A percentile compares a stretch with the other conserved stretches of the same genome.
phyloP scores from a whole-genome alignment of 208 protist genomes.

The Crithidia mellificae region DNA sequence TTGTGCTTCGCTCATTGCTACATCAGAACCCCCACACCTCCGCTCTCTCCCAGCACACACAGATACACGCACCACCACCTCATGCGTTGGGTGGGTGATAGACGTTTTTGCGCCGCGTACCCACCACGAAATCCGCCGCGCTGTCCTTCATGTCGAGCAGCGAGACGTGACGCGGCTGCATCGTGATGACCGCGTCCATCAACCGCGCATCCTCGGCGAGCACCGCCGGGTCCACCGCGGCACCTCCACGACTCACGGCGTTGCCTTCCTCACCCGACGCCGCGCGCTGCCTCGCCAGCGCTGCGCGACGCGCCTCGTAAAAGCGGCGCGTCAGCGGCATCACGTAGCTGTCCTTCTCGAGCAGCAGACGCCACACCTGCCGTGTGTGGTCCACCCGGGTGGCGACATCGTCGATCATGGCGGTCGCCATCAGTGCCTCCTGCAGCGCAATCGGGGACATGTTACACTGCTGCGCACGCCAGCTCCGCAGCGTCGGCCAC shows the following conservation, averaged over 20 bases:
- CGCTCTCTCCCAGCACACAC: no score
- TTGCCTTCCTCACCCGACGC: background rate
- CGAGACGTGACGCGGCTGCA: conserved; percentile 72
- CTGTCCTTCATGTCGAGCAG: conserved; percentile 89
- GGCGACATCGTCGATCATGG: conserved; percentile 34
- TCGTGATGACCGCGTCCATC: conserved; percentile 52
- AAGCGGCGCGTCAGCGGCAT: conserved; percentile 85
- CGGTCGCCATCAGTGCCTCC: conserved; percentile 76
- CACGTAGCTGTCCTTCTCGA: conserved; percentile 75
- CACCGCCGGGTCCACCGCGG: background rate
- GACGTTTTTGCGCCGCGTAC: conserved; percentile 74
- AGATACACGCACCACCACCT: no score
- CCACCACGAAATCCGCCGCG: conserved; percentile 80
- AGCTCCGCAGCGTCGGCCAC: conserved; percentile 39
- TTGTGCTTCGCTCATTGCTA: no score
- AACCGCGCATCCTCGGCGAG: conserved; percentile 32
- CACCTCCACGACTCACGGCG: background rate
- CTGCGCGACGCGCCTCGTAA: conserved; percentile 44
- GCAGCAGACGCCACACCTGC: conserved; percentile 54
- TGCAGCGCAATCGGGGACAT: conserved; percentile 84
- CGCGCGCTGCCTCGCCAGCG: conserved; percentile 24
- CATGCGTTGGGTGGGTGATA: conserved; percentile 34
- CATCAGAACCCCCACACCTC: no score
- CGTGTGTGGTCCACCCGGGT: conserved; percentile 39
- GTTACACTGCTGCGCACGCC: conserved; percentile 33